Evolutionary conservation across 1,284 basidiomycete species (phyloP).

Genomic region (Pseudozyma pruni): DNA sequence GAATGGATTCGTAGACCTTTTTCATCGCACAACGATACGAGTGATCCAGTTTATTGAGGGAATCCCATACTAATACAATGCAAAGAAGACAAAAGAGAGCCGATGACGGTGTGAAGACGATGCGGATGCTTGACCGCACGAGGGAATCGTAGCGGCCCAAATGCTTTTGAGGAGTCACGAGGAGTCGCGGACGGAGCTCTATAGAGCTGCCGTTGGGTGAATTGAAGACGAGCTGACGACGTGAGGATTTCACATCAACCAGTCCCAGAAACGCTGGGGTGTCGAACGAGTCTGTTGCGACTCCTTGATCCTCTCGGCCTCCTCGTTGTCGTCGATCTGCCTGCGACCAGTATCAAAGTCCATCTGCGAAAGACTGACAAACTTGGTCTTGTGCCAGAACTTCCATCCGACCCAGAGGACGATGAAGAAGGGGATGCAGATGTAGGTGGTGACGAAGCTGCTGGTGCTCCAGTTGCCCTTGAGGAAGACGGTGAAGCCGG

Average conservation of each 20-base stretch:
- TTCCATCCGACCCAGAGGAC: slow-evolving; percentile 76
- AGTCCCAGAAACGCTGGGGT: slow-evolving; percentile 34
- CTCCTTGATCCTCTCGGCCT: slow-evolving; percentile 33
- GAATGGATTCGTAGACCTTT: no score
- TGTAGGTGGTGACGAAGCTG: slow-evolving; percentile 85
- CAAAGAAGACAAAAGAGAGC: slow-evolving; percentile 11
- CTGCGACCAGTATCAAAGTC: slow-evolving; percentile 73
- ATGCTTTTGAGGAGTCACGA: not conserved
- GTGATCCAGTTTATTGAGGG: slow-evolving; percentile 2
- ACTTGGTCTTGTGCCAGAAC: slow-evolving; percentile 71
- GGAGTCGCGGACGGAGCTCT: not conserved
- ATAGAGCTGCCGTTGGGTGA: not conserved
- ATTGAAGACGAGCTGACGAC: no score
- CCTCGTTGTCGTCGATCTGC: slow-evolving; percentile 45
- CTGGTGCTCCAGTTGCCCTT: slow-evolving; percentile 53
- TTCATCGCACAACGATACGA: no score
- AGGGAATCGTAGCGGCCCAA: no score
- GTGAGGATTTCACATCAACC: slow-evolving; percentile 24
- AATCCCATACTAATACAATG: slow-evolving; percentile 31
- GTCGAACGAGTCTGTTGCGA: slow-evolving; percentile 14
- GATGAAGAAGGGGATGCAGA: slow-evolving; percentile 81
- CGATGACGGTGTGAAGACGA: slow-evolving; percentile 3
- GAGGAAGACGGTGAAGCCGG: slow-evolving; percentile 69
- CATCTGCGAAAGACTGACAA: slow-evolving; percentile 46
- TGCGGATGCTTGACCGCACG: not conserved